Base-by-base conservation (phyloP, 2,329 filamentous ascomycete genomes). In the Pseudopyricularia cyperi region DNA sequence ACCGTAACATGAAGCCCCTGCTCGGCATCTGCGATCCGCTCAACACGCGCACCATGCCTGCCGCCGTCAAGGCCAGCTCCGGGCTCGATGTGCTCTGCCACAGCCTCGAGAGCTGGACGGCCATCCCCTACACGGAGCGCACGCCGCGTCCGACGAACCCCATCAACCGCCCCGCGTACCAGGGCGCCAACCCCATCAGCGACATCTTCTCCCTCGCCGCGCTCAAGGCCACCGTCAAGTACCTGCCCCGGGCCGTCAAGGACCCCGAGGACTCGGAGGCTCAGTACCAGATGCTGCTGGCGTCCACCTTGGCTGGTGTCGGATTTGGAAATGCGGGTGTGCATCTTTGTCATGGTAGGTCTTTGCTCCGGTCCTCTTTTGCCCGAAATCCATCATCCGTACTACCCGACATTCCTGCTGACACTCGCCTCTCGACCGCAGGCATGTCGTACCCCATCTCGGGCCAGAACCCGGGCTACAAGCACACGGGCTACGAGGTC, bases 271-370 rank as follows among this genome's bases (percentile, higher is more conserved):
- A 98, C 65, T 75, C 80, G 55, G 93, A 97, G 66, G 94, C 94
- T 0, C 93, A 98, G 68, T 86, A 80, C 32, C 83, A 97, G 67
- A 98, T 98, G 94, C 76, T 98, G 30, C 79, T 98, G 19, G 93
- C 93, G 2, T 87, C 93, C 1, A 98, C 93, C 3, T 73, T 98
- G 2, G 93, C 94, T 0, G 93, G 93, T 46, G 89, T 98, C 3
- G 93, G 93, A 0, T 98, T 98, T 65, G 93, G 94, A 19, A 98
- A 98, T 61, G 94, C 94, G 1, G 93, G 94, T 49, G 93, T 98
- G 2, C 93, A 98, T 70, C 74, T 82, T 46, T 82, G 78, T 57
- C 78, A 82, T 57, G 78, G 76, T 77, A 63, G 51, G 74, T 49
- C 46, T 46, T 32, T 32, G 37, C 22, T 33, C 12, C 8, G 46